Percentiles rank a stretch among this genome's conserved stretches.
phyloP scores from a whole-genome alignment of 2,329 filamentous ascomycete species.

The Samsoniella hepiali region DNA sequence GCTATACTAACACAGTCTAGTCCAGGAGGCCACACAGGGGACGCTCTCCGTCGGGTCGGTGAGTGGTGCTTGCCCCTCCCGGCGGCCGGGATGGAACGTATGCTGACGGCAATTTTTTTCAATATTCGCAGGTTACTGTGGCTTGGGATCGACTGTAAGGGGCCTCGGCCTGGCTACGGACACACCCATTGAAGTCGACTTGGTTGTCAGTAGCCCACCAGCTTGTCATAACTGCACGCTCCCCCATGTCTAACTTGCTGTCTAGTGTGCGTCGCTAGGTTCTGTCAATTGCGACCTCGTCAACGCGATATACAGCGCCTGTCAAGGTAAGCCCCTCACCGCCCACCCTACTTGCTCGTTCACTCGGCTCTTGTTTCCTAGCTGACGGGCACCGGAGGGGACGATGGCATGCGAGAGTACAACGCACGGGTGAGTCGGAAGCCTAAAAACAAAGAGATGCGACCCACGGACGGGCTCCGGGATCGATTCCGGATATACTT shows the following conservation, averaged over 20 bases:
- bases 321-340: slow-evolving; percentile 44
- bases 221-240: slow-evolving; percentile 1
- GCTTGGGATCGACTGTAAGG: slow-evolving; percentile 65
- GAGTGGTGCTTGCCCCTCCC: slow-evolving; percentile 21
- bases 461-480: slow-evolving; percentile 29
- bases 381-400: slow-evolving; percentile 26
- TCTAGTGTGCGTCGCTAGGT: slow-evolving; percentile 75
- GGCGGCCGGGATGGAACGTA: neutral
- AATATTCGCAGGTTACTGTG: slow-evolving; percentile 61
- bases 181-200: slow-evolving; percentile 64
- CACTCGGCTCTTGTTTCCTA: slow-evolving; percentile 9
- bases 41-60: slow-evolving; percentile 31
- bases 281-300: slow-evolving; percentile 68
- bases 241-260: slow-evolving; percentile 1
- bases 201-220: slow-evolving; percentile 52
- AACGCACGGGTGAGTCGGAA: slow-evolving; percentile 35
- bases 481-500: slow-evolving; percentile 73
- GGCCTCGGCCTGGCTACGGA: slow-evolving; percentile 58
- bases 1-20: slow-evolving; percentile 27
- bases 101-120: slow-evolving; percentile 6
- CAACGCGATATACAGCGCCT: slow-evolving; percentile 50
- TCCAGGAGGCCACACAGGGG: slow-evolving; percentile 34
- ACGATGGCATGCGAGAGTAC: slow-evolving; percentile 45
- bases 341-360: neutral
- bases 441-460: slow-evolving; percentile 25